Percentiles rank a stretch among this genome's conserved stretches.
These are phyloP conservation scores for Macadamia tetraphylla DNA, from an alignment of 164 flowering plant species.

Conservation along the genomic window DNA sequence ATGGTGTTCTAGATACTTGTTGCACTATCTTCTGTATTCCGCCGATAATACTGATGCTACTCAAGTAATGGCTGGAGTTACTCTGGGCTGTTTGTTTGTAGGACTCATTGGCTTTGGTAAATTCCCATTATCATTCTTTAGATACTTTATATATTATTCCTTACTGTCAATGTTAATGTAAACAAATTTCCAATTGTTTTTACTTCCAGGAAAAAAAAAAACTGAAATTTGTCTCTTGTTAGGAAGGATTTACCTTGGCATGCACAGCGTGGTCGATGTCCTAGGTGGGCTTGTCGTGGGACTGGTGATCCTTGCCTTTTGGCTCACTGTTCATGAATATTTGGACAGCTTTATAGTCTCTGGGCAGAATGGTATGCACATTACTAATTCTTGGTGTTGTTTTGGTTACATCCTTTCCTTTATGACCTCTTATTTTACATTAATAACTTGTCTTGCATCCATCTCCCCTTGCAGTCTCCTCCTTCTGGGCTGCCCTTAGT, in stretches of 20 bases:
- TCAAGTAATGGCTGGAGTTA: constrained; percentile 29
- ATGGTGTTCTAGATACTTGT: constrained; percentile 46
- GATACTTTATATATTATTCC: not conserved
- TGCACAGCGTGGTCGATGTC: constrained; percentile 90
- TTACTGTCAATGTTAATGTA: too few species aligned
- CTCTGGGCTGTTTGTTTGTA: constrained; percentile 47
- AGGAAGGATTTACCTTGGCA: constrained; percentile 99
- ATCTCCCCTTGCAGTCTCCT: constrained; percentile 57
- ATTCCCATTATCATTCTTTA: constrained; percentile 1
- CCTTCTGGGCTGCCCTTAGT: constrained; percentile 79
- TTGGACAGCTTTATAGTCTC: constrained; percentile 62
- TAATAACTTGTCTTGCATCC: not conserved
- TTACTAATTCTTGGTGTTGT: not conserved
- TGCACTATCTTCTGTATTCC: constrained; percentile 46
- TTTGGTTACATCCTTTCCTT: not conserved
- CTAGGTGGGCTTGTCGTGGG: constrained; percentile 72
- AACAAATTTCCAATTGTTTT: not conserved
- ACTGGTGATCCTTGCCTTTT: constrained; percentile 53
- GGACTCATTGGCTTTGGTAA: constrained; percentile 66
- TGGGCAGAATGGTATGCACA: constrained; percentile 75
- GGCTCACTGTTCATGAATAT: constrained; percentile 59
- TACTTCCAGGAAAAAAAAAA: not conserved
- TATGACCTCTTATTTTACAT: not conserved
- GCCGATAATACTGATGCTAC: constrained; percentile 23
- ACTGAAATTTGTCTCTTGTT: constrained; percentile 24